A percentile compares a stretch with the other conserved stretches of the same genome.
Evolutionary conservation across 345 rosid species (phyloP).

Genomic region (Moringa oleifera): DNA sequence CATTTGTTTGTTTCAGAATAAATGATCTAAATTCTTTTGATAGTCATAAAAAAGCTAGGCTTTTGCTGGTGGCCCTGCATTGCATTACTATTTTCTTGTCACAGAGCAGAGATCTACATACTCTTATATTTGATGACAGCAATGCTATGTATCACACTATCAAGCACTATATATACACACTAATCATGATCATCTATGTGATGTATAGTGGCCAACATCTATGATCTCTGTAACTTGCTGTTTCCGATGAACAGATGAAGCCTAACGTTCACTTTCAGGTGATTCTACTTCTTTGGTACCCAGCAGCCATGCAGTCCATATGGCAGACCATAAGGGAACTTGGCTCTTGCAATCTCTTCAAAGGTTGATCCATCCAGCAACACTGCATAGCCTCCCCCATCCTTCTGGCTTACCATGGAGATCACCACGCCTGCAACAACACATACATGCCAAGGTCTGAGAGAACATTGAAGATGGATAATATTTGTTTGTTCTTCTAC

Average conservation of each 20-base stretch:
- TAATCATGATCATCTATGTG: not conserved
- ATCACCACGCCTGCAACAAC: conserved; percentile 65
- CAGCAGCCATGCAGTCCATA: conserved; percentile 97
- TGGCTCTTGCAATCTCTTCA: conserved; percentile 90
- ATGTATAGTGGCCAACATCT: no score
- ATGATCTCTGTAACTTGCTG: not conserved
- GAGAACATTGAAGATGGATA: not conserved
- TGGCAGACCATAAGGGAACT: conserved; percentile 89
- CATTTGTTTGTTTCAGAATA: no score
- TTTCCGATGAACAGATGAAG: not conserved
- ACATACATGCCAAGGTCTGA: not conserved
- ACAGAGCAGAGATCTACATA: not conserved
- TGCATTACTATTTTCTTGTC: not conserved
- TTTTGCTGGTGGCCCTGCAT: not conserved
- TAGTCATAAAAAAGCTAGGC: not conserved
- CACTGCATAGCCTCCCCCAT: conserved; percentile 81
- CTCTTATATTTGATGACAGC: no score
- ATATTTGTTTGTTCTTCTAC: no score
- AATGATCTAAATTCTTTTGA: no score
- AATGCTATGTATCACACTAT: no score
- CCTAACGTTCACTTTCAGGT: no score
- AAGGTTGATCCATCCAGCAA: conserved; percentile 75
- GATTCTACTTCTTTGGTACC: conserved; percentile 50
- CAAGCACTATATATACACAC: not conserved
- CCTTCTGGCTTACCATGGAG: conserved; percentile 69